Evolutionary conservation across 2,329 filamentous ascomycete genomes (phyloP), one percentile per base, ranked within the genome.

Genomic region (Trichophaea hybrida): DNA sequence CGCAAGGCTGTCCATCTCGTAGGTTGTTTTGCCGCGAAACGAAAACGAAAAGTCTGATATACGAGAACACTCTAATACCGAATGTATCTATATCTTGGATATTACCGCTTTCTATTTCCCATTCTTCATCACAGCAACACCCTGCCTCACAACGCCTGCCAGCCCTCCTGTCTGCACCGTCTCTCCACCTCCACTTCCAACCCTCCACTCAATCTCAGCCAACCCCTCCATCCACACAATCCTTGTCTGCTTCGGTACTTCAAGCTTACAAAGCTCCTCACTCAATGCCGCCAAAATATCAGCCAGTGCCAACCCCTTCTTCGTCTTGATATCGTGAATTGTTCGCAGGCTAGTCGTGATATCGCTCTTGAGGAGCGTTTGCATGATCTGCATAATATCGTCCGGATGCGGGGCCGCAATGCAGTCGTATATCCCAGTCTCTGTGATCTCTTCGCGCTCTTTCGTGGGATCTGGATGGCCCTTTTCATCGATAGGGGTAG

Each of bases 341-440:
- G 88, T 94, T 60, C 81, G 84, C 54, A 98, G 77, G 70, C 91
- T 96, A 37, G 86, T 88, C 1, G 86, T 94, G 53, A 98, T 86
- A 70, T 98, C 91, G 1, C 87, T 96, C 58, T 80, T 83, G 33
- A 97, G 79, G 35, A 98, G 78, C 0, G 88, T 94, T 65, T 85
- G 80, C 66, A 90, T 78, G 57, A 98, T 97, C 67, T 86, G 82
- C 65, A 81, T 79, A 69, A 97, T 88, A 68, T 95, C 91, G 31
- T 84, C 82, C 0, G 93, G 93, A 66, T 94, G 90, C 3, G 93
- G 93, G 1, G 91, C 91, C 6, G 93, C 93, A 70, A 98, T 94
- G 73, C 93, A 98, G 73, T 89, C 90, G 77, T 96, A 98, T 69
- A 98, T 97, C 6, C 83, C 84, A 17, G 87, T 88, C 71, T 95